Evolutionary conservation across 2,329 filamentous ascomycete genomes (phyloP), one percentile per base, ranked within the genome.

Genomic region (Ilyonectria destructans): DNA sequence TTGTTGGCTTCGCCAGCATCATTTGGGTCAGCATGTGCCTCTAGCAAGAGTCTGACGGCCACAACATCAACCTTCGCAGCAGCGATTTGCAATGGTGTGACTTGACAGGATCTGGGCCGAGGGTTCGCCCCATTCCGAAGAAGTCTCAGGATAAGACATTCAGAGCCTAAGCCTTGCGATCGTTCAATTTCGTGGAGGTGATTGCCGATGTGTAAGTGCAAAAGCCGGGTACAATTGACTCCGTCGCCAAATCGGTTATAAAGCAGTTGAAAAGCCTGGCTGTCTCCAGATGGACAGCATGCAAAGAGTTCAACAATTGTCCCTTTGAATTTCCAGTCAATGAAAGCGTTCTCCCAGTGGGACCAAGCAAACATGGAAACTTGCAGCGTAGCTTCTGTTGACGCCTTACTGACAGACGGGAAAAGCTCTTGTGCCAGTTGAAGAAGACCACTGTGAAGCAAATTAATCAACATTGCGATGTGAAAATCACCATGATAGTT

Each of bases 41-140:
- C 29, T 29, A 60, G 31, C 6, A 60, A 15, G 2, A 51, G 23
- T 40, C 31, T n/a, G 17, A 40, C 29, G 3, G 43, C 45, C 4
- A 2, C n/a, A 21, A n/a, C 10, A 23, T 60, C 29, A 6, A 7
- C 4, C 17, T 10, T 35, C 5, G n/a, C 40, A 17, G 51, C 45
- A 49, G 45, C 57, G 2, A 60, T 48, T n/a, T 60, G 57, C 6
- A 60, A n/a, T 15, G 57, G 57, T 21, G 57, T 60, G n/a, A 60
- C 57, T 51, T 37, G 29, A n/a, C 57, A 60, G 17, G 57, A 60
- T 26, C 10, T n/a, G 19, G 57, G 57, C 15, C n/a, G 57, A 48
- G 57, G n/a, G 3, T 26, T 15, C 7, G 45, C 57, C 3, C 45
- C 57, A 15, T 10, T 2, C 12, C n/a, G 40, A 33, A 60, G 26